phyloP scores from a whole-genome alignment of 2,329 filamentous ascomycete species.

The Diaporthe capsici region DNA sequence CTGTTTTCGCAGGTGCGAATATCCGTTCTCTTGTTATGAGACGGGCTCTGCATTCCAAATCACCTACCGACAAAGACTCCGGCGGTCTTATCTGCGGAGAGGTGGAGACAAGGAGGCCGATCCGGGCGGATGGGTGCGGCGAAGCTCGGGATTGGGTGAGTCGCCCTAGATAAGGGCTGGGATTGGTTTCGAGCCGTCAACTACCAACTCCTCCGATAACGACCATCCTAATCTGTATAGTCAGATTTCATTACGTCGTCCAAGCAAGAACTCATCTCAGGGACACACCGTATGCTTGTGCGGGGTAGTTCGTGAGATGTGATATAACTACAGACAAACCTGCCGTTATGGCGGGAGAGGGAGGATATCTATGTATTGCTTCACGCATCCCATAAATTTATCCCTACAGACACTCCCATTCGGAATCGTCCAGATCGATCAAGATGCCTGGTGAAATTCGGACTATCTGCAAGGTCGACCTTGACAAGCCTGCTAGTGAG shows the following conservation, averaged over 20 bases:
- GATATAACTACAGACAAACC: constrained; percentile 19
- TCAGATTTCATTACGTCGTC: constrained; percentile 39
- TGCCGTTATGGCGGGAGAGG: background rate
- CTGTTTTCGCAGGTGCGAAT: no score
- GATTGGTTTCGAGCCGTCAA: constrained; percentile 9
- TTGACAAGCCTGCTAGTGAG: constrained; percentile 79
- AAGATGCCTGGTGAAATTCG: constrained; percentile 63
- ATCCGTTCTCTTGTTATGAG: background rate
- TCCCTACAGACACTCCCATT: background rate
- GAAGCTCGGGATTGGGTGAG: constrained; percentile 38
- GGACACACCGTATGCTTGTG: constrained; percentile 29
- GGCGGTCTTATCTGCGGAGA: constrained; percentile 40
- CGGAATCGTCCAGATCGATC: background rate
- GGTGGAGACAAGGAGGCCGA: constrained; percentile 35
- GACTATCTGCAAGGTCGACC: constrained; percentile 78
- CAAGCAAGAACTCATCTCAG: constrained; percentile 5
- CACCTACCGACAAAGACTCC: background rate
- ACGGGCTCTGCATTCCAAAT: background rate
- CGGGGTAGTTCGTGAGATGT: constrained; percentile 38
- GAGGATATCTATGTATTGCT: background rate
- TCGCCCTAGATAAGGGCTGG: constrained; percentile 35
- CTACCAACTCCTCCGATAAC: constrained; percentile 34
- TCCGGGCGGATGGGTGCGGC: constrained; percentile 33
- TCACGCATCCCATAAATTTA: background rate
- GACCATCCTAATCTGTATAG: constrained; percentile 15